Evolutionary conservation across 2,329 filamentous ascomycete genomes (phyloP).

Genomic region (Capronia coronata): DNA sequence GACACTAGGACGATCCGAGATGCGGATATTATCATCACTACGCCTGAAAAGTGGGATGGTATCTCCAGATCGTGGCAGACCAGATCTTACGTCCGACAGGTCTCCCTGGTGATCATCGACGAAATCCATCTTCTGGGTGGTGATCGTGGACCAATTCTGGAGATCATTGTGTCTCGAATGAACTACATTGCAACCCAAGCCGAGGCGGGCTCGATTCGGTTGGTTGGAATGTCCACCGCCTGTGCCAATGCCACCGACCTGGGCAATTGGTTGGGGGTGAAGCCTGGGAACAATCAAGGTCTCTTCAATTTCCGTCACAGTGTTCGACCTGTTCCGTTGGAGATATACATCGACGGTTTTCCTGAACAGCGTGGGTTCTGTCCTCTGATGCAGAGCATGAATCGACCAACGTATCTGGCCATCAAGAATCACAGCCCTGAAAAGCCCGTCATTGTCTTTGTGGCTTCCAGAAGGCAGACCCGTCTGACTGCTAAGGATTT

Average conservation of each 20-base stretch:
- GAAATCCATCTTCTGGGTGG: slow-evolving; percentile 97
- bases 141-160: slow-evolving; percentile 91
- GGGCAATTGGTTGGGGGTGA: slow-evolving; percentile 94
- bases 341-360: slow-evolving; percentile 97
- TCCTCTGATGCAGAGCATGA: slow-evolving; percentile 98
- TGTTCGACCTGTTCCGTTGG: slow-evolving; percentile 87
- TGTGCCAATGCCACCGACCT: slow-evolving; percentile 93
- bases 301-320: slow-evolving; percentile 97
- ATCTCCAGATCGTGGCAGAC: slow-evolving; percentile 99
- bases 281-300: slow-evolving; percentile 56
- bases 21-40: slow-evolving; percentile 96
- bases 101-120: slow-evolving; percentile 94
- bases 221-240: slow-evolving; percentile 98
- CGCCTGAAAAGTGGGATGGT: slow-evolving; percentile 99
- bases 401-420: slow-evolving; percentile 88
- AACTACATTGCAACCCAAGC: slow-evolving; percentile 97
- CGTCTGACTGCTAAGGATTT: slow-evolving; percentile 90
- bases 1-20: slow-evolving; percentile 93
- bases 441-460: slow-evolving; percentile 97
- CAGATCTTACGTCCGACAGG: slow-evolving; percentile 88
- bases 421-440: slow-evolving; percentile 94
- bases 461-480: slow-evolving; percentile 90
- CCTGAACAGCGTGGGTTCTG: slow-evolving; percentile 93
- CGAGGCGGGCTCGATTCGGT: slow-evolving; percentile 79
- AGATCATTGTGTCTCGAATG: slow-evolving; percentile 91